These are phyloP conservation scores for Jamesozyma rosinii DNA, from an alignment of 805 yeast species.

Conservation along the genomic window DNA sequence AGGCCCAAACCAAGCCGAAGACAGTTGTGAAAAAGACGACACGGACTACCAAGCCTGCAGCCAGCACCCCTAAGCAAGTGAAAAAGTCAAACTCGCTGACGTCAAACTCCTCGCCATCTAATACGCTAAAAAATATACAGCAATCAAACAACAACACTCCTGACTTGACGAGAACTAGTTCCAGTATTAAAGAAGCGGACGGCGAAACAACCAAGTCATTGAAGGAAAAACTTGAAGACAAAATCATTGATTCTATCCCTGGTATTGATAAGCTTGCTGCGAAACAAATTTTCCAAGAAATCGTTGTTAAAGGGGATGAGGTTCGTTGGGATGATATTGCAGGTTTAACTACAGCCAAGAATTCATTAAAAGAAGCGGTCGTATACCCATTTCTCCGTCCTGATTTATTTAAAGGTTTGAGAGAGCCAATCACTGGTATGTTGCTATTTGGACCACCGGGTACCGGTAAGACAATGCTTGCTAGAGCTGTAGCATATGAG, in stretches of 20 bases:
- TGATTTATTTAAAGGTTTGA: conserved; percentile 76
- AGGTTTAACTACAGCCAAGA: conserved; percentile 82
- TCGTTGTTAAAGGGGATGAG: conserved; percentile 81
- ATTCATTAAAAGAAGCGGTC: conserved; percentile 84
- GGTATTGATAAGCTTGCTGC: conserved; percentile 80
- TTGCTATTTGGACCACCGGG: conserved; percentile 95
- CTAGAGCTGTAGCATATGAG: conserved; percentile 93
- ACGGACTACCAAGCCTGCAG: background rate
- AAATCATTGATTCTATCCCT: conserved; percentile 29
- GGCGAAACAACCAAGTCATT: background rate
- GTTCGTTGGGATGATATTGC: conserved; percentile 94
- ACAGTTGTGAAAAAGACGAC: background rate
- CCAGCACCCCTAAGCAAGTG: background rate
- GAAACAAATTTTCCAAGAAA: conserved; percentile 76
- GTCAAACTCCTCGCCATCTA: background rate
- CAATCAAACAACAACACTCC: background rate
- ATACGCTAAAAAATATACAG: background rate
- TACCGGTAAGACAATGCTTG: conserved; percentile 97
- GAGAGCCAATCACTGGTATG: conserved; percentile 97
- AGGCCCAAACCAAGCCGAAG: background rate
- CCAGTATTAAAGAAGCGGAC: background rate
- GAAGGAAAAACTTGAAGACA: conserved; percentile 10
- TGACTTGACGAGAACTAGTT: conserved; percentile 1
- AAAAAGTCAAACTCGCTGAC: background rate
- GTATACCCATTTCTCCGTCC: conserved; percentile 94